Base-by-base conservation (phyloP, 345 rosid genomes). In the Camelina laxa region DNA sequence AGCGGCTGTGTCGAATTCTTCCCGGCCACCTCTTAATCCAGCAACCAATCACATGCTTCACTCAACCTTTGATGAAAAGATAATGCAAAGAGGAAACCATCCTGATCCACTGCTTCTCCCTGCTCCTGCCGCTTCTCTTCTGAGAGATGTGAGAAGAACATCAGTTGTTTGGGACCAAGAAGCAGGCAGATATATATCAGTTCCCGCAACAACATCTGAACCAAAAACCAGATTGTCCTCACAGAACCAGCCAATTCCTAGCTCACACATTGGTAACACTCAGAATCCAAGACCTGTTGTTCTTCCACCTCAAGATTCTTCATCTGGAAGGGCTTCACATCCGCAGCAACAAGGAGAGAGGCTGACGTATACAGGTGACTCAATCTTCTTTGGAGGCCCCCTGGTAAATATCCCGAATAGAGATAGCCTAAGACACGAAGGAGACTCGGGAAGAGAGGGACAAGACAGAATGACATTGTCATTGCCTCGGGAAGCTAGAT, bases 301-400 rank as follows among this genome's bases (percentile, higher is more conserved):
- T 60, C 65, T 35, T 53, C 84, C 83, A 1, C 85, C 74, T 5
- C 88, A 89, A 42, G 88, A 83, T 70, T 79, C 87, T 20, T 82
- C 92, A 30, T 79, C 81, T 42, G 77, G 83, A 20, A 84, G 63
- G 65, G 67, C 86, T 68, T 80, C 83, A 30, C 72, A 44, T 80
- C 89, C 47, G 75, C 88, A 17, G 15, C 88, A 81, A 77, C 93
- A 87, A 76, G 81, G 83, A 15, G 98, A 91, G 80, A 89, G 84
- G 71, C 85, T 92, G 65, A 81, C 74, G 72, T 95, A 95, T 85
- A 85, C 97, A 2, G 97, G 99, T 33, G 97, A 90, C 69, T 90
- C 97, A 6, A 92, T 95, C 75, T 95, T 95, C 92, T 93, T 87
- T 69, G 97, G 97, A 7, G 99, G 99, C 4, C 99, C 99, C 9